Evolutionary conservation across 2,329 filamentous ascomycete species (phyloP).

Genomic region (Apiospora arundinis): DNA sequence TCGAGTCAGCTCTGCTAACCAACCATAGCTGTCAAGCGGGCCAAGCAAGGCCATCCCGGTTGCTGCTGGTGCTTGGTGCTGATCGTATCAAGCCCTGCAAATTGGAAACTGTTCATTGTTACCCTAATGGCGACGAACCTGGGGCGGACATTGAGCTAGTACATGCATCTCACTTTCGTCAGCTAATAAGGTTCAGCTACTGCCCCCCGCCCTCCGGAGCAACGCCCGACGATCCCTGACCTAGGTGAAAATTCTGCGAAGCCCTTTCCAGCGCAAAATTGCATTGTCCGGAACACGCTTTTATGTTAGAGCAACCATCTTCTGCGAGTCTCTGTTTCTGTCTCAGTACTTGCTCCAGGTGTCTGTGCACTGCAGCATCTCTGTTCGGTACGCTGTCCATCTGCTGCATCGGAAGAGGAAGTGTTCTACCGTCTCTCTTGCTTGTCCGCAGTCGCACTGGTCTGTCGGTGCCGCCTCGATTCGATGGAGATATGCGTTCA

Average conservation of each 20-base stretch:
- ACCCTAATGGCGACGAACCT: not conserved
- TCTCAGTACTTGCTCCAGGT: no score
- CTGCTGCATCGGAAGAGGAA: slow-evolving; percentile 16
- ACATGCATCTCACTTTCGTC: not conserved
- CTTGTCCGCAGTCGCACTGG: not conserved
- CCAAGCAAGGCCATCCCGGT: not conserved
- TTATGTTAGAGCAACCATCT: no score
- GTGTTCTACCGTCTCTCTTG: not conserved
- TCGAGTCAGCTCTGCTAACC: not conserved
- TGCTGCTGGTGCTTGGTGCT: not conserved
- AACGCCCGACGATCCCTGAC: not conserved
- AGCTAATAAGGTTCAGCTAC: not conserved
- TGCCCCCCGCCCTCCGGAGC: not conserved
- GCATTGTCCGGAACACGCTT: no score
- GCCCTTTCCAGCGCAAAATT: not conserved
- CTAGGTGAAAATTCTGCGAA: not conserved
- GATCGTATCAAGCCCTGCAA: not conserved
- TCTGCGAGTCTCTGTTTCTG: no score
- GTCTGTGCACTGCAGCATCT: not conserved
- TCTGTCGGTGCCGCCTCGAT: not conserved
- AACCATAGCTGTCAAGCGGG: not conserved
- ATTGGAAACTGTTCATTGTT: not conserved
- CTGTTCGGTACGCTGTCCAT: not conserved
- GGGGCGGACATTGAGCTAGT: not conserved
- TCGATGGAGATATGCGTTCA: not conserved